A percentile compares a stretch with the other conserved stretches of the same genome.
phyloP scores from a whole-genome alignment of 2,329 filamentous ascomycete genomes.

The Talaromyces albobiverticillius region DNA sequence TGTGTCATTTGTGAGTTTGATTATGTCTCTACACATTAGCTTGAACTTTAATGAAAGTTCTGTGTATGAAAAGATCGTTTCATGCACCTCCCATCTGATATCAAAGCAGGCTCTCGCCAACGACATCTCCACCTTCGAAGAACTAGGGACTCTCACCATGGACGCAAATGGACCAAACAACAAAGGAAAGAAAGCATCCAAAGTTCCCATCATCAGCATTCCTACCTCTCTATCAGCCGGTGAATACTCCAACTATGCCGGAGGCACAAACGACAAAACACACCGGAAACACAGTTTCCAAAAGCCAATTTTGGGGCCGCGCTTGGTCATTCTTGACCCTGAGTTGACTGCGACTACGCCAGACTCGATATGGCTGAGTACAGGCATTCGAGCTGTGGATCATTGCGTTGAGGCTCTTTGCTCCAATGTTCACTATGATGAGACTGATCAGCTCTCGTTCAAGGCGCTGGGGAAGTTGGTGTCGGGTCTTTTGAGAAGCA shows the following conservation, averaged over 20 bases:
- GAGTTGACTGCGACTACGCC: constrained; percentile 52
- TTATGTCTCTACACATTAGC: not conserved
- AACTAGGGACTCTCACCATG: constrained; percentile 36
- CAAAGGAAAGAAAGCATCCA: constrained; percentile 22
- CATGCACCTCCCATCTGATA: no score
- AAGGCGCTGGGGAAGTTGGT: constrained; percentile 43
- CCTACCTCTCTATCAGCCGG: constrained; percentile 43
- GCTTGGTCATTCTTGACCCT: constrained; percentile 58
- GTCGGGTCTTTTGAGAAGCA: constrained; percentile 42
- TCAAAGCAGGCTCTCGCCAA: constrained; percentile 47
- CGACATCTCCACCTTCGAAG: constrained; percentile 34
- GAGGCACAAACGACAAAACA: constrained; percentile 36
- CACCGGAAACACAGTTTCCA: constrained; percentile 37
- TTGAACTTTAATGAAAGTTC: no score
- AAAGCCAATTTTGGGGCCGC: constrained; percentile 40
- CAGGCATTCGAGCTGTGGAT: constrained; percentile 56
- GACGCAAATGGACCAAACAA: constrained; percentile 24
- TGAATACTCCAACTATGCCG: constrained; percentile 42
- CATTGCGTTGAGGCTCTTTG: constrained; percentile 58
- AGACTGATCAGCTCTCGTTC: constrained; percentile 36
- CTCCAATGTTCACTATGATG: constrained; percentile 33
- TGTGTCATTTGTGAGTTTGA: constrained; percentile 39
- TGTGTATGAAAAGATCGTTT: no score
- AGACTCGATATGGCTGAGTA: constrained; percentile 54
- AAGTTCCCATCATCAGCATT: constrained; percentile 36